These are phyloP conservation scores for Cyclotella choctawhatcheeana DNA, from an alignment of 108 stramenopile genomes.

Conservation along the genomic window DNA sequence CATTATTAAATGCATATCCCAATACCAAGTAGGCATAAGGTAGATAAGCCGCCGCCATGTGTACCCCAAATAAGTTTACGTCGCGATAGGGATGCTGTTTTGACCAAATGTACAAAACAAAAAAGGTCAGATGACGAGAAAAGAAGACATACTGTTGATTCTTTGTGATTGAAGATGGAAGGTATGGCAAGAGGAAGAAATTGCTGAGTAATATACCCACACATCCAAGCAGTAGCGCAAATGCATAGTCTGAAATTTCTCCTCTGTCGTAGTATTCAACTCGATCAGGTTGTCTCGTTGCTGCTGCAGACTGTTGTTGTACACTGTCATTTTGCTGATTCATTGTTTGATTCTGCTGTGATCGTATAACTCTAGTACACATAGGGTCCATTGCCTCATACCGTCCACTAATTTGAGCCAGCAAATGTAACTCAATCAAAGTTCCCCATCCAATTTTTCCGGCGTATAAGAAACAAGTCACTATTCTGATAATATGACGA, in stretches of 20 bases:
- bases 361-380: slow-evolving; percentile 25
- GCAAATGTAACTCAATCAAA: slow-evolving; percentile 30
- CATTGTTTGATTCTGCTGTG: too few relatives aligned
- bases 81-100: slow-evolving; percentile 37
- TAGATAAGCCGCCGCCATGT: slow-evolving; percentile 32
- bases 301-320: background rate
- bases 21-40: slow-evolving; percentile 36
- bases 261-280: slow-evolving; percentile 34
- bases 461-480: slow-evolving; percentile 43
- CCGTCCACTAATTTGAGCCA: slow-evolving; percentile 41
- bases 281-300: background rate
- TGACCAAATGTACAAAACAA: slow-evolving; percentile 41
- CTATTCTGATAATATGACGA: slow-evolving; percentile 24
- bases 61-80: slow-evolving; percentile 38
- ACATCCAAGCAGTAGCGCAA: slow-evolving; percentile 32
- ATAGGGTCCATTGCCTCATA: slow-evolving; percentile 48
- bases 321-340: background rate
- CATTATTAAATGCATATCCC: slow-evolving; percentile 41
- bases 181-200: slow-evolving; percentile 22
- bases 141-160: slow-evolving; percentile 26
- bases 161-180: slow-evolving; percentile 7
- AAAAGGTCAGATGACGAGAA: slow-evolving; percentile 37
- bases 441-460: slow-evolving; percentile 39
- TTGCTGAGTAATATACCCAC: slow-evolving; percentile 32
- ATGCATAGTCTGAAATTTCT: slow-evolving; percentile 33